A percentile compares a stretch with the other conserved stretches of the same genome.
Conservation (phyloP, 2,329 filamentous ascomycete species). For the Penicillium hesseltinei region DNA sequence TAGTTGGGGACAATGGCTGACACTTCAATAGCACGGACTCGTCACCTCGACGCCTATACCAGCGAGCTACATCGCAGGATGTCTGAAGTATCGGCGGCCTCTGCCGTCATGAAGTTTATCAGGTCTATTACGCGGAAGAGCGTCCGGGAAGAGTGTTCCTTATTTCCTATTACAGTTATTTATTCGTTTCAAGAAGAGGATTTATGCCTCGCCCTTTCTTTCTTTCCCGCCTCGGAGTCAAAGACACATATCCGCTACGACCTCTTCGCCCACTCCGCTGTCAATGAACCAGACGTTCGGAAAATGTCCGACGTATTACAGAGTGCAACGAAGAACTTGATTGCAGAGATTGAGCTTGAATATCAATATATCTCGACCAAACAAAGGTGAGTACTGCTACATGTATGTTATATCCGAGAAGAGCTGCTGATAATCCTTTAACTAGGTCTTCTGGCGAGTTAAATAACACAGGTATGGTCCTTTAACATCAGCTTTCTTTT, state of each 20-base stretch:
- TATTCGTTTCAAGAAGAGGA: slow-evolving; percentile 18
- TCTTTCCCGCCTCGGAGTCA: slow-evolving; percentile 27
- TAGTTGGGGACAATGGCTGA: neutral
- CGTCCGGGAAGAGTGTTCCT: neutral
- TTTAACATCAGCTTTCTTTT: neutral
- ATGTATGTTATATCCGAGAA: neutral
- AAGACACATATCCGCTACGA: slow-evolving; percentile 34
- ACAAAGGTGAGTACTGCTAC: slow-evolving; percentile 5
- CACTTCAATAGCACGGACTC: neutral
- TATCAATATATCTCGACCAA: slow-evolving; percentile 6
- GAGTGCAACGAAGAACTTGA: neutral
- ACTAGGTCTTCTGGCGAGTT: neutral
- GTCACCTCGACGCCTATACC: neutral
- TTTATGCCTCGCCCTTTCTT: slow-evolving; percentile 26
- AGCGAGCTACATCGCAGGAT: slow-evolving; percentile 7
- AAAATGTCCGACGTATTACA: neutral
- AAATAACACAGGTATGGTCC: neutral
- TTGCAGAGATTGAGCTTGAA: slow-evolving; percentile 15
- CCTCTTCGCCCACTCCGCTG: slow-evolving; percentile 18
- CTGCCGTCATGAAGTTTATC: slow-evolving; percentile 3
- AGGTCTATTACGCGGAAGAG: neutral
- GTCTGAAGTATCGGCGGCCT: neutral
- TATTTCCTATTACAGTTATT: slow-evolving; percentile 29
- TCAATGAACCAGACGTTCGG: neutral
- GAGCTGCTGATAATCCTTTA: neutral